phyloP scores from a whole-genome alignment of 2,329 filamentous ascomycete species.

The Penicillium olsonii region DNA sequence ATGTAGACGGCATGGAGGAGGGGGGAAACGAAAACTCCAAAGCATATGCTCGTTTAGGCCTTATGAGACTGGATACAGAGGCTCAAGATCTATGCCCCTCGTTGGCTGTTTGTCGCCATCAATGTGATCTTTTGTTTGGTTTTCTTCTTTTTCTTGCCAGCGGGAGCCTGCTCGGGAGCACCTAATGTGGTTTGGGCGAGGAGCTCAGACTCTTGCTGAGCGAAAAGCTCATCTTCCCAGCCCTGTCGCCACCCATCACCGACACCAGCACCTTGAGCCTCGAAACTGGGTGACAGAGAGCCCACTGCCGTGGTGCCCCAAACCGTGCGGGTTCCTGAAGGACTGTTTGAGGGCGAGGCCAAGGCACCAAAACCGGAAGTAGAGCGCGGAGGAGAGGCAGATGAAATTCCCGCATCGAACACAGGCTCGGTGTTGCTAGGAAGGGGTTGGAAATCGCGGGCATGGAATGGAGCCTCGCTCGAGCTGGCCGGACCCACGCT shows the following conservation, averaged over 20 bases:
- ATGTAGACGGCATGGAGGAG: neutral
- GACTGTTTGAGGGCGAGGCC: constrained; percentile 78
- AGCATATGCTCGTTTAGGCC: constrained; percentile 1
- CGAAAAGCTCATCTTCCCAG: constrained; percentile 74
- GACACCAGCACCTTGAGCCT: constrained; percentile 38
- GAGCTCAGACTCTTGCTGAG: constrained; percentile 57
- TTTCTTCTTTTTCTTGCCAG: constrained; percentile 62
- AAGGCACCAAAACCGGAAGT: constrained; percentile 54
- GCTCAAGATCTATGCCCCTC: constrained; percentile 51
- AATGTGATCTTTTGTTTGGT: constrained; percentile 70
- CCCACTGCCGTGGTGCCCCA: constrained; percentile 81
- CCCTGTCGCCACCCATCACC: constrained; percentile 87
- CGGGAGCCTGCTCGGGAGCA: constrained; percentile 25
- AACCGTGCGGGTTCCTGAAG: constrained; percentile 74
- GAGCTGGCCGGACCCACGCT: constrained; percentile 44
- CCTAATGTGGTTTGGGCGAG: constrained; percentile 51
- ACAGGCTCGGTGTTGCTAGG: constrained; percentile 37
- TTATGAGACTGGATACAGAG: neutral
- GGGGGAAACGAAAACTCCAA: constrained; percentile 3
- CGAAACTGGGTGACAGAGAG: constrained; percentile 58
- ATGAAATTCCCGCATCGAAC: constrained; percentile 36
- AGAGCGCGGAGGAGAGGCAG: constrained; percentile 45
- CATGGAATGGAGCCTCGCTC: constrained; percentile 52
- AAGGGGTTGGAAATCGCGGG: constrained; percentile 68
- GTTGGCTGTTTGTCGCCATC: constrained; percentile 65